Evolutionary conservation across 2,329 filamentous ascomycete genomes (phyloP).

Genomic region (Botrytis aclada): DNA sequence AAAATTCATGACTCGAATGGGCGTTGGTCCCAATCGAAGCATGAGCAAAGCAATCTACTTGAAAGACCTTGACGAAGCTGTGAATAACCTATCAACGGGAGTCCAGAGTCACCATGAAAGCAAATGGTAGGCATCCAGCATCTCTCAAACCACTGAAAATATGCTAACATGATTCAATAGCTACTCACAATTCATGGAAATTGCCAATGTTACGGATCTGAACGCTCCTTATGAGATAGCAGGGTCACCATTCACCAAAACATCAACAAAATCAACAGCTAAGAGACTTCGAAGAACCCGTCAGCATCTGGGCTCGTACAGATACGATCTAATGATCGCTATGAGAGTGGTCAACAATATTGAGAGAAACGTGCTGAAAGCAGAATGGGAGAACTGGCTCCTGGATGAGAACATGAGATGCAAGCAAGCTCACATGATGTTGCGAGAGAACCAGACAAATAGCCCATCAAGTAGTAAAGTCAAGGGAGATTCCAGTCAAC

Average conservation of each 20-base stretch:
- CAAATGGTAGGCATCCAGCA: slow-evolving; percentile 44
- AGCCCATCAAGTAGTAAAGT: slow-evolving; percentile 33
- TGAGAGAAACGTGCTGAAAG: slow-evolving; percentile 78
- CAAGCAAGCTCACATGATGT: slow-evolving; percentile 53
- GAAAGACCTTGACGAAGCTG: slow-evolving; percentile 69
- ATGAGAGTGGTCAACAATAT: slow-evolving; percentile 86
- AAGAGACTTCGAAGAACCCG: slow-evolving; percentile 72
- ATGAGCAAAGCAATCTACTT: slow-evolving; percentile 88
- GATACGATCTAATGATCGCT: slow-evolving; percentile 87
- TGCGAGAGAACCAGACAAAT: slow-evolving; percentile 39
- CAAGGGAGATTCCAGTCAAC: slow-evolving; percentile 26
- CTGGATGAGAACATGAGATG: slow-evolving; percentile 75
- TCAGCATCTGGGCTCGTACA: slow-evolving; percentile 76
- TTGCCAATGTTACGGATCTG: slow-evolving; percentile 56
- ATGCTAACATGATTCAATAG: slow-evolving; percentile 38
- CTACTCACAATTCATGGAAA: slow-evolving; percentile 59
- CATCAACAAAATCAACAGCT: slow-evolving; percentile 53
- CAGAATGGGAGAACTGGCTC: slow-evolving; percentile 94
- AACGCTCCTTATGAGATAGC: slow-evolving; percentile 55
- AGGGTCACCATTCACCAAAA: slow-evolving; percentile 46
- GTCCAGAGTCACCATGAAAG: slow-evolving; percentile 41
- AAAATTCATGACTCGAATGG: slow-evolving; percentile 77
- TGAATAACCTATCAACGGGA: slow-evolving; percentile 30
- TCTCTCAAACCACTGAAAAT: neutral
- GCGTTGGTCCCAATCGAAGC: slow-evolving; percentile 71